A percentile compares a stretch with the other conserved stretches of the same genome.
These are phyloP conservation scores for Achaetomium macrosporum DNA, from an alignment of 2,329 filamentous ascomycete genomes.

Conservation along the genomic window DNA sequence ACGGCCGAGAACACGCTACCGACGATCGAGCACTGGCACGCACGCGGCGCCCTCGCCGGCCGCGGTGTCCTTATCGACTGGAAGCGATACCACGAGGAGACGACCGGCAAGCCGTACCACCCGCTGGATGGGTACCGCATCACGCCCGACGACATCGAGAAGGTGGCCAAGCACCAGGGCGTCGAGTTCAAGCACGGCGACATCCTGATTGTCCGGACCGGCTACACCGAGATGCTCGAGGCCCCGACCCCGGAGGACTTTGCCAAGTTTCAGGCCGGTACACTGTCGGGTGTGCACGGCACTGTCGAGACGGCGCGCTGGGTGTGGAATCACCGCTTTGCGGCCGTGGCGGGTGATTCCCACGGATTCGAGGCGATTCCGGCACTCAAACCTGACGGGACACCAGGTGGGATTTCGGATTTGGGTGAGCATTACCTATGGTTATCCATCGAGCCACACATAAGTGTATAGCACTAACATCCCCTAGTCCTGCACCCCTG, in stretches of 20 bases:
- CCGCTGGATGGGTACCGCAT: conserved; percentile 50
- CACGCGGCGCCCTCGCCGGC: conserved; percentile 45
- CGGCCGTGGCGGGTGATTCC: conserved; percentile 58
- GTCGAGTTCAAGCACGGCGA: conserved; percentile 60
- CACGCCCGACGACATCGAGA: conserved; percentile 48
- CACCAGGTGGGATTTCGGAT: conserved; percentile 27
- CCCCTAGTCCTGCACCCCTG: conserved; percentile 41
- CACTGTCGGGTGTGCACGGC: conserved; percentile 39
- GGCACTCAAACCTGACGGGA: conserved; percentile 40
- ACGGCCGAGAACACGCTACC: conserved; percentile 32
- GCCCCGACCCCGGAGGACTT: conserved; percentile 34
- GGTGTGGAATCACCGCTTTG: conserved; percentile 65
- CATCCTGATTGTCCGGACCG: conserved; percentile 59
- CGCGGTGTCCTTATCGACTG: conserved; percentile 54
- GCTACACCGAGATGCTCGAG: conserved; percentile 55
- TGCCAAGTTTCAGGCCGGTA: conserved; percentile 28
- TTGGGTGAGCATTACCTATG: conserved; percentile 31
- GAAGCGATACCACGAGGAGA: conserved; percentile 32
- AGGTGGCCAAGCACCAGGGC: conserved; percentile 53
- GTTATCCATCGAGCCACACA: too few species aligned
- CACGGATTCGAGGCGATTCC: conserved; percentile 61
- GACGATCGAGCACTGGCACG: conserved; percentile 46
- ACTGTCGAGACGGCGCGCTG: conserved; percentile 52
- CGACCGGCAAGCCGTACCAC: conserved; percentile 42
- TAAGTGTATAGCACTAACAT: not conserved